Base-by-base conservation (phyloP, 768 basidiomycete genomes). In the Tricholoma terreum region DNA sequence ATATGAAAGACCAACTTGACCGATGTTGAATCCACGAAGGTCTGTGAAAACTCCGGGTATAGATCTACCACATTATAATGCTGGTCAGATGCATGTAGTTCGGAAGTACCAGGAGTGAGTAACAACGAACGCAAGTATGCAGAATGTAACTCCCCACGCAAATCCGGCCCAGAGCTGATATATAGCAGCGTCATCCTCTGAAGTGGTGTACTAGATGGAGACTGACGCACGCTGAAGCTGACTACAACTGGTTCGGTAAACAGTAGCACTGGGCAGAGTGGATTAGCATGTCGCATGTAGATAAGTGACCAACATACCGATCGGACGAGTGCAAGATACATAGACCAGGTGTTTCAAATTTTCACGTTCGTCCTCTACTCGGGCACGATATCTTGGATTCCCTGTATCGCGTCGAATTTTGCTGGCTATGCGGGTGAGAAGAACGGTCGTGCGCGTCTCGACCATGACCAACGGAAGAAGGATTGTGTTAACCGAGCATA, bases 71-170 rank as follows among this genome's bases (percentile, higher is more conserved):
- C 19, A 38, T 54, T 35, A 22, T n/a, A 22, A 10, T 27, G 49
- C 30, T 3, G 27, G 14, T 17, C 22, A 43, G 35, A 33, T 40
- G 33, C 24, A 12, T n/a, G n/a, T n/a, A 57, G n/a, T 21, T 33
- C 19, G 9, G 19, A 22, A 7, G 35, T 8, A 46, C 51, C 11
- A n/a, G n/a, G n/a, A n/a, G n/a, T n/a, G n/a, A n/a, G n/a, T n/a
- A n/a, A n/a, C n/a, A 38, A 43, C 73, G 31, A 63, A 86, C 84
- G 83, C 82, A 30, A 89, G 75, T 65, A 91, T 72, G 54, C 83
- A 84, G 63, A 82, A 93, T 19, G 86, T 68, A 5, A 90, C 81
- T 0, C 90, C 90, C 90, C 90, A 93, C 0, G 81, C 79, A 57
- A 92, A 84, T 52, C 85, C 84, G 30, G 85, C 72, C 87, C 86